These are phyloP conservation scores for Nakazawaea populi DNA, from an alignment of 805 yeast species.

Conservation along the genomic window DNA sequence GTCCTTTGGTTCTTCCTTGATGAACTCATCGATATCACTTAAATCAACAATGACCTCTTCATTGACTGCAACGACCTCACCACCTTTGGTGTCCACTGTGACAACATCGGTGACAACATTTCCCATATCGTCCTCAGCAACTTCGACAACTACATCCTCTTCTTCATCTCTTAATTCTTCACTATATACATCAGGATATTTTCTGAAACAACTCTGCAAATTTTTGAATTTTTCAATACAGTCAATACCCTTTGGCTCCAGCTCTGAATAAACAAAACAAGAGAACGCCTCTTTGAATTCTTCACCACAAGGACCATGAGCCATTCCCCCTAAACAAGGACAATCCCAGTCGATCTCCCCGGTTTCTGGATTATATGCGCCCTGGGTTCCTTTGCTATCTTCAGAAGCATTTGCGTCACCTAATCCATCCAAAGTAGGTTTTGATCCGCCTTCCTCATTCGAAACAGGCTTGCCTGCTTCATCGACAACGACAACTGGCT, in stretches of 20 bases:
- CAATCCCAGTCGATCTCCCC: constrained; percentile 99
- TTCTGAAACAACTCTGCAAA: constrained; percentile 93
- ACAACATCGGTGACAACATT: constrained; percentile 16
- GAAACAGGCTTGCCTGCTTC: not conserved
- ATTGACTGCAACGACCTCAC: constrained; percentile 11
- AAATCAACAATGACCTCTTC: constrained; percentile 9
- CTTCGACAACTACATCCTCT: constrained; percentile 25
- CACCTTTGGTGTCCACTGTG: not conserved
- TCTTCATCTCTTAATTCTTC: constrained; percentile 86
- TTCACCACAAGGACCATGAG: constrained; percentile 96
- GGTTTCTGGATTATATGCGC: constrained; percentile 92
- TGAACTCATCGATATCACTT: constrained; percentile 2
- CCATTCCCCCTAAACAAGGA: constrained; percentile 99
- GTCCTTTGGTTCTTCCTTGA: not conserved
- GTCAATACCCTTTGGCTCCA: constrained; percentile 95
- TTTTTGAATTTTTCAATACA: constrained; percentile 84
- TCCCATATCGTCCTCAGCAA: constrained; percentile 7
- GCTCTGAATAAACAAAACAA: constrained; percentile 89
- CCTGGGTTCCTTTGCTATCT: constrained; percentile 38
- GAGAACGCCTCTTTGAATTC: constrained; percentile 92
- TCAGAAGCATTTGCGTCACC: constrained; percentile 14
- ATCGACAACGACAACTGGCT: not conserved
- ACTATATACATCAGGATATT: constrained; percentile 87
- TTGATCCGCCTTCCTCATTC: no score
- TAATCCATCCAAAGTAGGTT: not conserved